Evolutionary conservation across 2,329 filamentous ascomycete genomes (phyloP).

Genomic region (Rutstroemia sydowiana): DNA sequence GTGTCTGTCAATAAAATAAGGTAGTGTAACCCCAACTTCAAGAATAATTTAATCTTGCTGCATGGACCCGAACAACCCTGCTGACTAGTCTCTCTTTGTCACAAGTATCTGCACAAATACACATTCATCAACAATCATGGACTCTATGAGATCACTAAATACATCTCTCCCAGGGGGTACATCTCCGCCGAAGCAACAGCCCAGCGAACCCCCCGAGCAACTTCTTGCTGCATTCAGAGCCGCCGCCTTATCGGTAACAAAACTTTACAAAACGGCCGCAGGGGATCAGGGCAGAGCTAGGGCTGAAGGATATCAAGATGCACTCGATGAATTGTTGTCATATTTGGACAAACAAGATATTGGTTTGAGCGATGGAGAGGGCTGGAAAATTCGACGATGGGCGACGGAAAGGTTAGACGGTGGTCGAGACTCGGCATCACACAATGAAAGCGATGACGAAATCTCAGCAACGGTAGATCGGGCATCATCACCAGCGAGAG

Average conservation of each 20-base stretch:
- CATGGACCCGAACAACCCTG: neutral
- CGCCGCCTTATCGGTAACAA: conserved; percentile 88
- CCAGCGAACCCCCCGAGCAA: conserved; percentile 48
- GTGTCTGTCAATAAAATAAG: neutral
- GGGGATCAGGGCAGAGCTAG: conserved; percentile 69
- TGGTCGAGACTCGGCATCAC: conserved; percentile 47
- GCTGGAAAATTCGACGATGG: conserved; percentile 54
- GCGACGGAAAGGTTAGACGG: conserved; percentile 64
- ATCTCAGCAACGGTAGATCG: conserved; percentile 50
- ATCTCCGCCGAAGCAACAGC: conserved; percentile 37
- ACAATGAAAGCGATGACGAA: conserved; percentile 64
- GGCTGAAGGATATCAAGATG: conserved; percentile 84
- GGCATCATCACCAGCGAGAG: conserved; percentile 50
- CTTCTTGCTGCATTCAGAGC: conserved; percentile 79
- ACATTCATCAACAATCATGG: conserved; percentile 37
- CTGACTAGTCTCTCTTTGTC: conserved; percentile 9
- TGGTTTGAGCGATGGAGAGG: conserved; percentile 73
- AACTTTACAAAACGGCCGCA: conserved; percentile 88
- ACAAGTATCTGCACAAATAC: conserved; percentile 2
- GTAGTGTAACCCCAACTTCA: neutral
- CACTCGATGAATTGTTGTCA: conserved; percentile 77
- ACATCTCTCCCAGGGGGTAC: conserved; percentile 47
- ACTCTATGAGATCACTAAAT: conserved; percentile 57
- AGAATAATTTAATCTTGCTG: neutral
- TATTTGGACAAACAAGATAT: conserved; percentile 80